Percentiles rank a stretch among this genome's conserved stretches.
These are phyloP conservation scores for Pelargonium australe DNA, from an alignment of 441 rosid genomes.

Conservation along the genomic window DNA sequence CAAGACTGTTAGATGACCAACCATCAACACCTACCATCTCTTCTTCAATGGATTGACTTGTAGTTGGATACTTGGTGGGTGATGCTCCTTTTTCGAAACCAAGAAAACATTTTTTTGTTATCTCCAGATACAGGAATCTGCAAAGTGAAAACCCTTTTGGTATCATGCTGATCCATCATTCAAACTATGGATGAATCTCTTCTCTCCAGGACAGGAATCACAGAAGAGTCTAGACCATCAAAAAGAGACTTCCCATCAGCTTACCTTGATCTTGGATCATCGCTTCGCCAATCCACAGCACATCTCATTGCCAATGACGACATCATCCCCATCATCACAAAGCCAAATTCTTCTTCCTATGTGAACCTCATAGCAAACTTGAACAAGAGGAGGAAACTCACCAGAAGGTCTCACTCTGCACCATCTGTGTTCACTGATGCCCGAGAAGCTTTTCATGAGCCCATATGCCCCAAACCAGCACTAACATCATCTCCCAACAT, in stretches of 20 bases:
- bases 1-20: constrained; percentile 8
- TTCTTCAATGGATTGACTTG: constrained; percentile 5
- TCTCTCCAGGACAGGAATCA: not conserved
- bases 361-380: constrained; percentile 40
- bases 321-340: not conserved
- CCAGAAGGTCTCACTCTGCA: constrained; percentile 50
- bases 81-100: not conserved
- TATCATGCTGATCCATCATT: constrained; percentile 1
- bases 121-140: not conserved
- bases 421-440: constrained; percentile 43
- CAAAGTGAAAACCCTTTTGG: not conserved
- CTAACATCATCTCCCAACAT: constrained; percentile 27
- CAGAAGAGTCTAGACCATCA: not conserved
- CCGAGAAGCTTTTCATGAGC: constrained; percentile 22
- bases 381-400: constrained; percentile 29
- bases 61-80: not conserved
- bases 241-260: not conserved
- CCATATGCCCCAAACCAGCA: constrained; percentile 23
- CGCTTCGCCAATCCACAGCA: not conserved
- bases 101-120: not conserved
- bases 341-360: not conserved
- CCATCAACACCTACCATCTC: constrained; percentile 7
- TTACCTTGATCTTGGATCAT: not conserved
- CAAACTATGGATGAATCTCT: constrained; percentile 1
- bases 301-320: not conserved